These are phyloP conservation scores for Pseudoscleropodium purum DNA, from an alignment of 225 moss, liverwort and hornwort genomes.

Conservation along the genomic window DNA sequence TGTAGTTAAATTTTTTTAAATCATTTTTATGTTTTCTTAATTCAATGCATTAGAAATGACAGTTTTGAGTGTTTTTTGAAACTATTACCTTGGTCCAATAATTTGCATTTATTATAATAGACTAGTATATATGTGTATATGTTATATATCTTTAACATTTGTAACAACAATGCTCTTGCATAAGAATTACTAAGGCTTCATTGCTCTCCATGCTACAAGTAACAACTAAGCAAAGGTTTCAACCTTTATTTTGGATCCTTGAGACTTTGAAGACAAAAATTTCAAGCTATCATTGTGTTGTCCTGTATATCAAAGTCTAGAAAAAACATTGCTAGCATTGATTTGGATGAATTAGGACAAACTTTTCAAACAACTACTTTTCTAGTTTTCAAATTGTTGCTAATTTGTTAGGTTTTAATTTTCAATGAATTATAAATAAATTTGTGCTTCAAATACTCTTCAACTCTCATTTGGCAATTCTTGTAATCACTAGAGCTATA, in stretches of 20 bases:
- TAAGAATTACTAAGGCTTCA: not conserved
- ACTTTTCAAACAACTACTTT: not conserved
- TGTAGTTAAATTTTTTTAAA: too few species aligned
- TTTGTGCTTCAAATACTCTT: not conserved
- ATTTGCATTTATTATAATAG: too few species aligned
- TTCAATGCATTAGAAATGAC: too few species aligned
- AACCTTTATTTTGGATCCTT: not conserved
- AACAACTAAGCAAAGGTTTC: not conserved
- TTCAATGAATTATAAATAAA: not conserved
- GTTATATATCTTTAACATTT: too few species aligned
- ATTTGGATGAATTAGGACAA: not conserved
- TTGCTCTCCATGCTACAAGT: not conserved
- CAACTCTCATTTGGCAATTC: not conserved
- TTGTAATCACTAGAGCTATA: not conserved
- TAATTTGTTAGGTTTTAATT: not conserved
- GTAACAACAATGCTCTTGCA: too few species aligned
- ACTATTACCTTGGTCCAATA: too few species aligned
- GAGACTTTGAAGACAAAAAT: not conserved
- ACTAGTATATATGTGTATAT: too few species aligned
- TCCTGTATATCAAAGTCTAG: not conserved
- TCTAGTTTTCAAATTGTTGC: not conserved
- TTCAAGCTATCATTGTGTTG: not conserved
- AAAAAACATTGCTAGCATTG: not conserved
- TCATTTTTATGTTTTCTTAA: too few species aligned
- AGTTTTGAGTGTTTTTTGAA: too few species aligned